Conservation (phyloP, 225 moss, liverwort and hornwort species). For the Pseudisothecium myosuroides region DNA sequence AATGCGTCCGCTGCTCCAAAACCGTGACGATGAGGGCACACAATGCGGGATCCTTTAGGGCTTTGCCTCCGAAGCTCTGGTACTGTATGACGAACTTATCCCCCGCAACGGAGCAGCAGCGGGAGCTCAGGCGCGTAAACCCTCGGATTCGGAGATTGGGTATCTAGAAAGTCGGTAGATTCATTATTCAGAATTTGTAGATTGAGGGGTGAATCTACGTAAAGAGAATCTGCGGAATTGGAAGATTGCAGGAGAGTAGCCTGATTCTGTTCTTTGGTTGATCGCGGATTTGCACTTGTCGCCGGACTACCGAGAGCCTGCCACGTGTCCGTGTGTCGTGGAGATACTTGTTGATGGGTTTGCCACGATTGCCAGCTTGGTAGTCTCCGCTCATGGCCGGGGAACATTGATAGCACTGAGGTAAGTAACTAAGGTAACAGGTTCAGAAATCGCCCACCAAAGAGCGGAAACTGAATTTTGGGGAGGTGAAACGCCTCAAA, state of each 20-base stretch:
- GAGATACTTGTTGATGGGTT: background rate
- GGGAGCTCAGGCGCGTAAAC: background rate
- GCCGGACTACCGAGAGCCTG: background rate
- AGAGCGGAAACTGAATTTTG: no score
- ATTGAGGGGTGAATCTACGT: background rate
- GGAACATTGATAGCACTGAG: no score
- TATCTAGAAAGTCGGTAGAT: fast-evolving
- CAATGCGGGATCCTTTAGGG: background rate
- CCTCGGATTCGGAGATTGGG: background rate
- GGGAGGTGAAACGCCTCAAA: no score
- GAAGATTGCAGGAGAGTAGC: background rate
- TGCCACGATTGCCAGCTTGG: background rate
- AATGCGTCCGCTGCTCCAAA: background rate
- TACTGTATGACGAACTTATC: background rate
- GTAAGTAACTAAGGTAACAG: no score
- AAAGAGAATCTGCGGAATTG: fast-evolving
- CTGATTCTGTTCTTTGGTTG: background rate
- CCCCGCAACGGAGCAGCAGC: background rate
- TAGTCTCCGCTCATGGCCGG: background rate
- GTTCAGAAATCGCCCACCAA: no score
- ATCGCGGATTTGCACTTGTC: background rate
- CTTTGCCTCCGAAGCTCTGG: background rate
- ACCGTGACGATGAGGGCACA: background rate
- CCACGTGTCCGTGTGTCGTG: background rate
- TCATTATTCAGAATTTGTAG: background rate